These are phyloP conservation scores for Rhytidhysteron rufulum DNA, from an alignment of 2,329 filamentous ascomycete species.

Conservation along the genomic window DNA sequence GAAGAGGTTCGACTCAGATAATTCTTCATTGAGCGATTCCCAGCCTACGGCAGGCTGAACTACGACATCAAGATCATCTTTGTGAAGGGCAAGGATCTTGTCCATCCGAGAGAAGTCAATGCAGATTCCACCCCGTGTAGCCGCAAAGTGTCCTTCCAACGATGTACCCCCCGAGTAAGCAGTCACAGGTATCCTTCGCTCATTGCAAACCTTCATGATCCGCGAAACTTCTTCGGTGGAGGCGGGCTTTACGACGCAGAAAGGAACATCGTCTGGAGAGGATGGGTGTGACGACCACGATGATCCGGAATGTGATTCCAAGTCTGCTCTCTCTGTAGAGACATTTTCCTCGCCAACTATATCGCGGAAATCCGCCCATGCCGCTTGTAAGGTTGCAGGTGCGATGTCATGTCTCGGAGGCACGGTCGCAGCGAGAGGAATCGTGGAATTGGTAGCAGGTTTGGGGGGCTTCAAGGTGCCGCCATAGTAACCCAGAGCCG, in stretches of 20 bases:
- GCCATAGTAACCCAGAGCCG: constrained; percentile 53
- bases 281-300: constrained; percentile 58
- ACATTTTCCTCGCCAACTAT: constrained; percentile 62
- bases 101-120: constrained; percentile 87
- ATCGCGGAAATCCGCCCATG: constrained; percentile 60
- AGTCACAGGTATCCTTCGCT: constrained; percentile 76
- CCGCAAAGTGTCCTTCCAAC: constrained; percentile 82
- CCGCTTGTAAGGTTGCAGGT: constrained; percentile 57
- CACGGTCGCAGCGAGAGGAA: constrained; percentile 46
- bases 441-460: constrained; percentile 53
- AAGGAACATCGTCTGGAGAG: constrained; percentile 42
- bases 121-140: constrained; percentile 77
- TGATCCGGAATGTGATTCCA: constrained; percentile 57
- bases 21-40: constrained; percentile 77
- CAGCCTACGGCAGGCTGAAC: constrained; percentile 70
- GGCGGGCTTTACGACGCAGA: constrained; percentile 69
- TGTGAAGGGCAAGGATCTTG: constrained; percentile 71
- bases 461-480: constrained; percentile 48
- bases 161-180: constrained; percentile 86
- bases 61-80: constrained; percentile 60
- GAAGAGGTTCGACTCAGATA: constrained; percentile 71
- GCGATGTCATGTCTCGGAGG: constrained; percentile 54
- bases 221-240: constrained; percentile 79
- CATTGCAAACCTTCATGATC: constrained; percentile 85
- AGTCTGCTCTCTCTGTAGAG: constrained; percentile 53